Evolutionary conservation across 345 rosid genomes (phyloP), one percentile per base, ranked within the genome.

Genomic region (Lumnitzera racemosa): DNA sequence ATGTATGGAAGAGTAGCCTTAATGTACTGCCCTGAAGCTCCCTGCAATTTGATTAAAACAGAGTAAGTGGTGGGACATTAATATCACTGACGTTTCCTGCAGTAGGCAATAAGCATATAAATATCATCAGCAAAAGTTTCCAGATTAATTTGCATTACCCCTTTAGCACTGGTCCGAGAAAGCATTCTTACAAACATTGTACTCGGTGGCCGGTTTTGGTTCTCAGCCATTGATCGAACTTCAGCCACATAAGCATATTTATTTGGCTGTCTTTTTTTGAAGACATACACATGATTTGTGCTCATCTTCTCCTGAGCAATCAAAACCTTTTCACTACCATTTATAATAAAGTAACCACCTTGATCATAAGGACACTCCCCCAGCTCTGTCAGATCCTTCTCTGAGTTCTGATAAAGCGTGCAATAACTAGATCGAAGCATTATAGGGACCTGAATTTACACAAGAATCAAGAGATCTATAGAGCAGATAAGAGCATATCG

Each of bases 241-340:
- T 94, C 97, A 2, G 70, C 97, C 56, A 90, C 97, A 63, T 76
- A 90, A 0, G 95, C 88, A 55, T 94, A 86, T 55, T 94, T 90
- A 79, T 94, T 94, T 31, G 99, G 99, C 71, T 90, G 97, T 82
- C 97, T 77, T 76, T 94, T 94, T 72, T 90, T 94, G 80, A 94
- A 94, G 50, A 94, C 99, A 66, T 86, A 94, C 5, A 94, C 96
- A 64, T 90, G 99, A 70, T 94, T 94, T 25, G 99, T 90, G 78
- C 99, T 94, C 97, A 94, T 94, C 86, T 94, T 94, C 83, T 94
- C 99, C 60, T 94, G 97, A 46, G 99, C 97, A 72, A 94, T 94
- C 24, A 94, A 76, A 77, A 94, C 99, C 74, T 94, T 94, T 63
- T 94, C 99, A 84, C 99, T 94, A 51, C 97, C 97, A 80, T 94